These are phyloP conservation scores for Fraxinus sp. DNA, from an alignment of 305 asterid genomes.

Conservation along the genomic window DNA sequence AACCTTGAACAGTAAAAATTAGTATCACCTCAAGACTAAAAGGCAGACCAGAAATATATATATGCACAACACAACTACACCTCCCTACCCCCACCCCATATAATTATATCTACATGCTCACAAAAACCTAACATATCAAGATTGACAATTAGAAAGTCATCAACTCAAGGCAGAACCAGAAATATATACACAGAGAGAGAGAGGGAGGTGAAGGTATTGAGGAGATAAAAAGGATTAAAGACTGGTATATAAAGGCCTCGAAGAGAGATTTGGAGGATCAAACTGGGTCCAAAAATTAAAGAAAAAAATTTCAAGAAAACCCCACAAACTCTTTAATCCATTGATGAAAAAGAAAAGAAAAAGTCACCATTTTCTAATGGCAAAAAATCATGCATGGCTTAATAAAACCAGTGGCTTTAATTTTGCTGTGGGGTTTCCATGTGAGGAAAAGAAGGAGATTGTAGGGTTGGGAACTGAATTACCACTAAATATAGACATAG, in stretches of 20 bases:
- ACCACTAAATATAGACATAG: slow-evolving; percentile 36
- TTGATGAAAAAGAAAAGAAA: neutral
- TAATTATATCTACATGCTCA: neutral
- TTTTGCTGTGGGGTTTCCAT: slow-evolving; percentile 2
- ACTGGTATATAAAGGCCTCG: slow-evolving; percentile 15
- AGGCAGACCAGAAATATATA: too few species aligned
- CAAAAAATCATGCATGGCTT: slow-evolving; percentile 23
- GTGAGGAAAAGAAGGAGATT: slow-evolving; percentile 15
- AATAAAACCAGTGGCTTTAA: neutral
- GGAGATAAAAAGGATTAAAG: neutral
- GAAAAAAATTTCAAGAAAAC: neutral
- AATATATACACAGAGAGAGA: neutral
- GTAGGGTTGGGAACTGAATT: slow-evolving; percentile 31
- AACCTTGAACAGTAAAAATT: neutral
- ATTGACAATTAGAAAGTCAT: neutral
- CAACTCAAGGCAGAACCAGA: neutral
- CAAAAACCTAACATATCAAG: neutral
- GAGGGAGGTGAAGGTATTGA: neutral
- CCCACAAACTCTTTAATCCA: slow-evolving; percentile 19
- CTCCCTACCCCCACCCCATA: neutral
- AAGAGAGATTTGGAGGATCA: slow-evolving; percentile 28
- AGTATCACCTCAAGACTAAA: neutral
- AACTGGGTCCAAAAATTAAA: slow-evolving; percentile 27
- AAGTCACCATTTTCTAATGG: slow-evolving; percentile 13
- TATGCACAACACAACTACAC: neutral